These are phyloP conservation scores for Peronospora belbahrii DNA, from an alignment of 352 stramenopile species.

Conservation along the genomic window DNA sequence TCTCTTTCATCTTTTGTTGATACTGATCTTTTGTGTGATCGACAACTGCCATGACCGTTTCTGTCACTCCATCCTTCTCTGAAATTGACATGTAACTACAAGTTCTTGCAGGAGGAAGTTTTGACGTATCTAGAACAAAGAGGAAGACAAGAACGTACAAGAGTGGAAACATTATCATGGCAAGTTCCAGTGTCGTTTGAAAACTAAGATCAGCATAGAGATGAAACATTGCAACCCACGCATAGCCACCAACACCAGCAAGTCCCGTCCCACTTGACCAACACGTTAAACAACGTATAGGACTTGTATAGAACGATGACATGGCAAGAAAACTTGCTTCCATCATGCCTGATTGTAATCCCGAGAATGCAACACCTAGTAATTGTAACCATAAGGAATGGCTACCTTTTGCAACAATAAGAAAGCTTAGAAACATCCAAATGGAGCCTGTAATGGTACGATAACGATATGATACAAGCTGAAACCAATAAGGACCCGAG, in stretches of 20 bases:
- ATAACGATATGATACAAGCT: slow-evolving; percentile 82
- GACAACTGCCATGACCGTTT: background rate
- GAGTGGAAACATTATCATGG: slow-evolving; percentile 50
- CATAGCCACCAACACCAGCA: slow-evolving; percentile 87
- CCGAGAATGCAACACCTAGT: slow-evolving; percentile 82
- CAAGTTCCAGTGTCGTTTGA: slow-evolving; percentile 47
- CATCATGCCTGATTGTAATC: slow-evolving; percentile 84
- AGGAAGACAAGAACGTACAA: slow-evolving; percentile 59
- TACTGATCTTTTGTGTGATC: slow-evolving; percentile 5
- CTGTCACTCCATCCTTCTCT: slow-evolving; percentile 15
- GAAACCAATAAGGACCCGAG: slow-evolving; percentile 91
- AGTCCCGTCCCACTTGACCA: slow-evolving; percentile 91
- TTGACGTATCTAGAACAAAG: slow-evolving; percentile 50
- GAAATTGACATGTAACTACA: slow-evolving; percentile 39
- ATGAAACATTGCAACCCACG: slow-evolving; percentile 77
- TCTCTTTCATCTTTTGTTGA: slow-evolving; percentile 15
- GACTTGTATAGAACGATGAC: slow-evolving; percentile 74
- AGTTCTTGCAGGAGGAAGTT: slow-evolving; percentile 27
- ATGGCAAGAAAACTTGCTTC: slow-evolving; percentile 86
- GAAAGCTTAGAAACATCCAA: slow-evolving; percentile 80
- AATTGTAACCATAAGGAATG: slow-evolving; percentile 70
- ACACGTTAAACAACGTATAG: slow-evolving; percentile 69
- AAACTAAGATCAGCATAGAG: slow-evolving; percentile 62
- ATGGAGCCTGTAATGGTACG: slow-evolving; percentile 63
- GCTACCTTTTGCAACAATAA: slow-evolving; percentile 54